Evolutionary conservation across 164 flowering plant genomes (phyloP).

Genomic region (Berberis vulgaris): DNA sequence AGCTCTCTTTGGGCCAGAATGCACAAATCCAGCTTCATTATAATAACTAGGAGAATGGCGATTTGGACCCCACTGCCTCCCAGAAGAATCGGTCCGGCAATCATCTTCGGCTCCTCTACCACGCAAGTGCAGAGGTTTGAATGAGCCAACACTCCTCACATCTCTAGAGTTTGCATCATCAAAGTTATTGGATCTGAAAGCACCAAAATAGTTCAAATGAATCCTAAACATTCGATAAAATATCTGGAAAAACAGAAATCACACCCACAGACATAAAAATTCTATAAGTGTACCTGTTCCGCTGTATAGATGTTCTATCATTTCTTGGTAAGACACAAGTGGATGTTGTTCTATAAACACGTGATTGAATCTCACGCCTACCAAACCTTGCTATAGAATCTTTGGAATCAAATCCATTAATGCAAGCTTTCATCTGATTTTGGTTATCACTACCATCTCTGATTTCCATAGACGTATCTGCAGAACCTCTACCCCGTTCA

Average conservation of each 20-base stretch:
- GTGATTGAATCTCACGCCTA: too few species aligned
- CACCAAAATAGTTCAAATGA: neutral
- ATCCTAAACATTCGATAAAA: too few species aligned
- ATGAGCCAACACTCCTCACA: slow-evolving; percentile 18
- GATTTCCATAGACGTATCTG: too few species aligned
- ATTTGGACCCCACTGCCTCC: slow-evolving; percentile 15
- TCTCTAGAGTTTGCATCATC: slow-evolving; percentile 15
- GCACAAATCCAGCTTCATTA: slow-evolving; percentile 12
- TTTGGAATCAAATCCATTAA: too few species aligned
- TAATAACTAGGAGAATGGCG: slow-evolving; percentile 20
- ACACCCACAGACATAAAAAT: neutral
- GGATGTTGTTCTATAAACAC: too few species aligned
- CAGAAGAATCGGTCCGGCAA: slow-evolving; percentile 21
- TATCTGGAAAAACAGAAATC: neutral
- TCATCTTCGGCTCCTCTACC: slow-evolving; percentile 22
- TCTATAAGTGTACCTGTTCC: slow-evolving; percentile 18
- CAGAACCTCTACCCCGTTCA: too few species aligned
- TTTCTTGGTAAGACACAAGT: neutral
- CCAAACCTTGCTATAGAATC: too few species aligned
- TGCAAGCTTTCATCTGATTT: too few species aligned
- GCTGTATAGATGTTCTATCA: slow-evolving; percentile 10
- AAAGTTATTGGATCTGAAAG: slow-evolving; percentile 20
- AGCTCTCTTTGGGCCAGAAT: slow-evolving; percentile 14
- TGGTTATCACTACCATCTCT: too few species aligned
- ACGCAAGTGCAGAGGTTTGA: slow-evolving; percentile 18